Conservation (phyloP, 2,329 filamentous ascomycete genomes). For the Aspergillus fijiensis region DNA sequence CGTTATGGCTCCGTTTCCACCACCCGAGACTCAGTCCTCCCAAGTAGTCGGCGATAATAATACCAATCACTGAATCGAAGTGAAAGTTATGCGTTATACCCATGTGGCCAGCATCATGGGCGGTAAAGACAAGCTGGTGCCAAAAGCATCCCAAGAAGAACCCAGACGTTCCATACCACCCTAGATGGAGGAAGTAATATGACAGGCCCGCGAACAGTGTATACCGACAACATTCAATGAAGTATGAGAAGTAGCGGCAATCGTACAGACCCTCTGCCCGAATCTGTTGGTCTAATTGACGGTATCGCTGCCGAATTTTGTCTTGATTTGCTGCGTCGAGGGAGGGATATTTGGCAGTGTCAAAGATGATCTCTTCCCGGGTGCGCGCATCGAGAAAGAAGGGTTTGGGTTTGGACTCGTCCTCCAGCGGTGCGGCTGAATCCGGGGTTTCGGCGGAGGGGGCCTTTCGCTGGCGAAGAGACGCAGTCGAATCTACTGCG, state of each 20-base stretch:
- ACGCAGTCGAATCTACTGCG: slow-evolving; percentile 43
- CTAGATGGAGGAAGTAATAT: slow-evolving; percentile 59
- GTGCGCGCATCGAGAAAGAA: slow-evolving; percentile 73
- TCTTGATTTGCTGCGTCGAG: slow-evolving; percentile 73
- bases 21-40: slow-evolving; percentile 89
- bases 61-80: slow-evolving; percentile 79
- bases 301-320: slow-evolving; percentile 76
- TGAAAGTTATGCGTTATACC: slow-evolving; percentile 92
- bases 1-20: slow-evolving; percentile 97
- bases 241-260: slow-evolving; percentile 81
- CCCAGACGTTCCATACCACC: slow-evolving; percentile 69
- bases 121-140: slow-evolving; percentile 93
- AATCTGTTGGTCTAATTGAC: slow-evolving; percentile 70
- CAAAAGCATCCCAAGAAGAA: slow-evolving; percentile 78
- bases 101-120: slow-evolving; percentile 95
- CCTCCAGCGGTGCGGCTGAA: slow-evolving; percentile 29
- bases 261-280: slow-evolving; percentile 73
- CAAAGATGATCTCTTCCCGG: slow-evolving; percentile 70
- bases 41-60: slow-evolving; percentile 83
- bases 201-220: slow-evolving; percentile 62
- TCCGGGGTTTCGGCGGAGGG: slow-evolving; percentile 20
- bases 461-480: slow-evolving; percentile 39
- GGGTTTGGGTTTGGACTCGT: slow-evolving; percentile 43
- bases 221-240: slow-evolving; percentile 72
- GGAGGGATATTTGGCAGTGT: slow-evolving; percentile 76